Percentiles rank a stretch among this genome's conserved stretches.
phyloP scores from a whole-genome alignment of 805 yeast genomes.

The Yamadazyma ubonensis region DNA sequence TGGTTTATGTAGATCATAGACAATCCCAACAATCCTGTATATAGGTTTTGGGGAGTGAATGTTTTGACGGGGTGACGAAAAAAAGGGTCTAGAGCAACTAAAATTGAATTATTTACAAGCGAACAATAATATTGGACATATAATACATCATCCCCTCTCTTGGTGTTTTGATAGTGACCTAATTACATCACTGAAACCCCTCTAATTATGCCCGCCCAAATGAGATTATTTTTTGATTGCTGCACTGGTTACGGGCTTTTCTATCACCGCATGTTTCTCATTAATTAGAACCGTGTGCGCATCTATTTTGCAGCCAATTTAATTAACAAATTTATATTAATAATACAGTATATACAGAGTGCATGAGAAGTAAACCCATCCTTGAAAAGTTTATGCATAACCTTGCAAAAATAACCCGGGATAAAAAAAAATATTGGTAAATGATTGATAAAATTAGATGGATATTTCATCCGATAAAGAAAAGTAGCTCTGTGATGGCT shows the following conservation, averaged over 20 bases:
- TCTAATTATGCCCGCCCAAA: not conserved
- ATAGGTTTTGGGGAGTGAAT: too few relatives aligned
- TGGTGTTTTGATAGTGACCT: not conserved
- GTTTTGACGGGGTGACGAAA: not conserved
- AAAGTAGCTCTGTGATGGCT: conserved; percentile 13
- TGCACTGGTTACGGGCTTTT: conserved; percentile 3
- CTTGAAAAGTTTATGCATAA: not conserved
- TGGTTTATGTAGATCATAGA: too few relatives aligned
- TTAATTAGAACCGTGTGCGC: not conserved
- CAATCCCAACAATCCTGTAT: too few relatives aligned
- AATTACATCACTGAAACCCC: too few relatives aligned
- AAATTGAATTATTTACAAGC: too few relatives aligned
- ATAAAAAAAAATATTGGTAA: not conserved
- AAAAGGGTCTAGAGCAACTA: not conserved
- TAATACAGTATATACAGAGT: conserved; percentile 8
- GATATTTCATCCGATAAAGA: conserved; percentile 14
- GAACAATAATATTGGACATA: too few relatives aligned
- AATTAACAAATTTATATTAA: conserved; percentile 1
- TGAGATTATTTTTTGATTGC: not conserved
- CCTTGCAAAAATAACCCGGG: conserved; percentile 1
- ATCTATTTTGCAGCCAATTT: conserved; percentile 6
- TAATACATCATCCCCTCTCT: not conserved
- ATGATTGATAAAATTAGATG: conserved; percentile 3
- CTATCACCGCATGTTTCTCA: not conserved
- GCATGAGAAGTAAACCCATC: conserved; percentile 5